A percentile compares a stretch with the other conserved stretches of the same genome.
These are phyloP conservation scores for Annulohypoxylon moriforme DNA, from an alignment of 495 filamentous ascomycete genomes.

Conservation along the genomic window DNA sequence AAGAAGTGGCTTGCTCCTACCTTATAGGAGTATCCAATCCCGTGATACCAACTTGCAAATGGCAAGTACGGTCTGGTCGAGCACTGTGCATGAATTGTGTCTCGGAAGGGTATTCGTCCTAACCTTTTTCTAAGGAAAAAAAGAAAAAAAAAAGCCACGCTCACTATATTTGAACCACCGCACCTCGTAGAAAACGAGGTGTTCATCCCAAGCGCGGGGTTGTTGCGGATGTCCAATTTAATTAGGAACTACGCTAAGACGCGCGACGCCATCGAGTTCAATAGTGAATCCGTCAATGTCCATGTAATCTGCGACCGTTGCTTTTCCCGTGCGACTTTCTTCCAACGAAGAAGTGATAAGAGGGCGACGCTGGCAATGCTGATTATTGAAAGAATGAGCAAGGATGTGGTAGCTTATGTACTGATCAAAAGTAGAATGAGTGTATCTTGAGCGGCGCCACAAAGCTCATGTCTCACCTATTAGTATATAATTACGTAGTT, in stretches of 20 bases:
- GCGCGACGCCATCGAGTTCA: slow-evolving; percentile 56
- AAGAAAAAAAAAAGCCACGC: no score
- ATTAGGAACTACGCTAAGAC: slow-evolving; percentile 51
- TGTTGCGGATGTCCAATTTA: slow-evolving; percentile 64
- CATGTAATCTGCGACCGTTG: slow-evolving; percentile 62
- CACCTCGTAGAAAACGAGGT: slow-evolving; percentile 70
- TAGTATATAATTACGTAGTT: neutral
- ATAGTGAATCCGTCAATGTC: slow-evolving; percentile 62
- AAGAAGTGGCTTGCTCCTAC: no score
- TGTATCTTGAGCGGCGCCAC: neutral
- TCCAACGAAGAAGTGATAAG: slow-evolving; percentile 52
- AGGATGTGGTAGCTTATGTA: no score
- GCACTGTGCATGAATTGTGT: slow-evolving; percentile 60
- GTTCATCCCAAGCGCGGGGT: slow-evolving; percentile 62
- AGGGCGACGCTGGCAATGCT: slow-evolving; percentile 50
- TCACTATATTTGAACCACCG: no score
- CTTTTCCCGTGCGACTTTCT: slow-evolving; percentile 55
- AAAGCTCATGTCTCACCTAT: neutral
- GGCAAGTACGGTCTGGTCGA: no score
- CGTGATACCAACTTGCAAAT: no score
- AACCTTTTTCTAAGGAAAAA: no score
- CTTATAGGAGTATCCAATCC: no score
- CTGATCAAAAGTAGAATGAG: no score
- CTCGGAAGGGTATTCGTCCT: slow-evolving; percentile 60
- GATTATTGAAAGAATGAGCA: slow-evolving; percentile 43